Evolutionary conservation across 306 rosid genomes (phyloP).

Genomic region (Cucurbita pepo): DNA sequence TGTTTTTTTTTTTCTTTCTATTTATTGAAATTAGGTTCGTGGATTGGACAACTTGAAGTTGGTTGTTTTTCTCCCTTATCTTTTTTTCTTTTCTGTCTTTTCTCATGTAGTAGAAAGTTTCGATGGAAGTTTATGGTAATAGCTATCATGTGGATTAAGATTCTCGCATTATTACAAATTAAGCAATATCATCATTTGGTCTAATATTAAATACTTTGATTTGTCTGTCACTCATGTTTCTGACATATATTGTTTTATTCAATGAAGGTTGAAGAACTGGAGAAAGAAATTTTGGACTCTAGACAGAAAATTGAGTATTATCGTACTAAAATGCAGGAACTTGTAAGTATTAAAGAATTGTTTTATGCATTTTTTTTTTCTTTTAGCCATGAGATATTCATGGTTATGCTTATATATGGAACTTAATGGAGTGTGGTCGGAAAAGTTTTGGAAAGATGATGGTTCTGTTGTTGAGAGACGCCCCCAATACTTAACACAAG

Average conservation of each 20-base stretch:
- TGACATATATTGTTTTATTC: constrained; percentile 8
- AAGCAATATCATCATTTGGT: neutral
- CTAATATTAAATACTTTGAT: neutral
- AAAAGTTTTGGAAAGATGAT: neutral
- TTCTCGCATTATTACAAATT: neutral
- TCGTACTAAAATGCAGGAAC: constrained; percentile 89
- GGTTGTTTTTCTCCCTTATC: neutral
- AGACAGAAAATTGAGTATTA: constrained; percentile 68
- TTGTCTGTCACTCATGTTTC: neutral
- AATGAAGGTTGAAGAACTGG: constrained; percentile 78
- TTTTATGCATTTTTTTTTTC: constrained; percentile 13
- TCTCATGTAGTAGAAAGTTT: neutral
- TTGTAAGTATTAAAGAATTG: constrained; percentile 37
- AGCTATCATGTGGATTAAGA: neutral
- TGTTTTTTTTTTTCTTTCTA: neutral
- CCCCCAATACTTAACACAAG: neutral
- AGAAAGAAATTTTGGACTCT: constrained; percentile 70
- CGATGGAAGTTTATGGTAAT: neutral
- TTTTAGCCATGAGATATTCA: neutral
- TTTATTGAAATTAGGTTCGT: neutral
- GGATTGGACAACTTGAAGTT: neutral
- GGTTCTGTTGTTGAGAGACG: neutral
- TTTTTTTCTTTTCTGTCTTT: neutral
- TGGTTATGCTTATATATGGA: neutral
- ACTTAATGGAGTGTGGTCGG: neutral